Evolutionary conservation across 108 stramenopile genomes (phyloP), one percentile per base, ranked within the genome.

Genomic region (Skeletonema costatum): DNA sequence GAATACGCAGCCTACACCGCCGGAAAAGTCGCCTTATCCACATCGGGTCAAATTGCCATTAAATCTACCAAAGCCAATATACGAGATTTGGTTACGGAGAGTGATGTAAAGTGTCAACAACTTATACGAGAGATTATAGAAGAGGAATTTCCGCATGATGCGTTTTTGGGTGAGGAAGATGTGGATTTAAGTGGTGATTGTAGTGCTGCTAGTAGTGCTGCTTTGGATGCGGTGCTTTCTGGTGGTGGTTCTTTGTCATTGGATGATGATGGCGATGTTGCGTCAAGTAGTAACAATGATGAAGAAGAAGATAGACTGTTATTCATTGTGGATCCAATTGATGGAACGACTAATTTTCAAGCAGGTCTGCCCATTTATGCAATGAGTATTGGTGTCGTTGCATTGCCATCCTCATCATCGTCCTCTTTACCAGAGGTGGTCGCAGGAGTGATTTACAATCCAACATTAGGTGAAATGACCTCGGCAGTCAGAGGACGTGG

Each of bases 341-440:
- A 93, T 71, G 93, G 93, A 1, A 93, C 93, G 0, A 89, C 88
- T 11, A 92, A 92, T 56, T 92, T 92, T 84, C 79, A 80, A 76
- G 79, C 79, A 30, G 62, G 62, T 63, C 81, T 92, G 58, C 91
- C 91, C 11, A 88, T 94, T 9, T 88, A 88, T 77, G 89, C 90
- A 16, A 77, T 91, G 70, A 90, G 90, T 21, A 83, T 91, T 32
- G 88, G 85, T 17, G 84, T 84, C 42, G 86, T 91, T 21, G 80
- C 85, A 4, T 51, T 93, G 25, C 50, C n/a, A 4, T 19, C 50
- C n/a, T 4, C 50, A 51, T 51, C 50, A 7, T 51, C 17, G 0
- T 78, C 78, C 7, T 86, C 68, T 12, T 42, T 77, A 50, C 88
- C 89, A 38, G 87, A 87, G 66, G 85, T 90, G 4, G 80, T 93